Conservation (phyloP, 2,329 filamentous ascomycete species). For the Neopestalotiopsis clavispora region DNA sequence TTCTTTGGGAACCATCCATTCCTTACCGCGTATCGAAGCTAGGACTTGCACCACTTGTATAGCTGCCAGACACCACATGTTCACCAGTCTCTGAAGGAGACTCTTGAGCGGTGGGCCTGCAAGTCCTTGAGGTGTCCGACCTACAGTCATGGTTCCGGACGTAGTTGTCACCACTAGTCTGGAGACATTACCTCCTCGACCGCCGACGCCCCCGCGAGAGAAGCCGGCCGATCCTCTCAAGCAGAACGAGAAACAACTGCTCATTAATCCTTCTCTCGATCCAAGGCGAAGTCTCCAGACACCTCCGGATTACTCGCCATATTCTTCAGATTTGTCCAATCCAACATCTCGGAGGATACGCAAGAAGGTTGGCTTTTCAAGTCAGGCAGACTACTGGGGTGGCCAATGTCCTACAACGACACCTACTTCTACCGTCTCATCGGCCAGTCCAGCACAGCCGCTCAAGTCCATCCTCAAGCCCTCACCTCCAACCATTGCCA, state of each 20-base stretch:
- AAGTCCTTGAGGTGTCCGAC: conserved; percentile 28
- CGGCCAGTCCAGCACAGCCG: conserved; percentile 47
- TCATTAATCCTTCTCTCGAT: conserved; percentile 44
- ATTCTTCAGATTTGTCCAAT: conserved; percentile 46
- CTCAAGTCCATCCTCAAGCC: conserved; percentile 80
- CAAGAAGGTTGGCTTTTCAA: conserved; percentile 64
- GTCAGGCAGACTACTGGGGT: conserved; percentile 61
- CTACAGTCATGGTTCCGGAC: conserved; percentile 45
- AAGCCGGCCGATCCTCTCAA: conserved; percentile 38
- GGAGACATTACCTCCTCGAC: conserved; percentile 60
- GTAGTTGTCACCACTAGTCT: conserved; percentile 42
- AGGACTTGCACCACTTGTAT: neutral
- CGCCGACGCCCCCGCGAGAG: conserved; percentile 71
- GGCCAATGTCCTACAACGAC: conserved; percentile 43
- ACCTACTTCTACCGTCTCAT: conserved; percentile 45
- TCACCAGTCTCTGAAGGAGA: neutral
- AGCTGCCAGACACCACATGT: conserved; percentile 10
- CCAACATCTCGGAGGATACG: conserved; percentile 49
- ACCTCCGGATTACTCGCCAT: conserved; percentile 55
- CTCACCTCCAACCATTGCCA: conserved; percentile 49
- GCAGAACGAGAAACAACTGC: conserved; percentile 35
- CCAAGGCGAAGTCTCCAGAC: conserved; percentile 51
- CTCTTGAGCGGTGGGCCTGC: conserved; percentile 29
- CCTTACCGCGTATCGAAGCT: neutral
- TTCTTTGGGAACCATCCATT: neutral